Conservation (phyloP, 1,139 yeast genomes). For the Diutina mesorugosa region DNA sequence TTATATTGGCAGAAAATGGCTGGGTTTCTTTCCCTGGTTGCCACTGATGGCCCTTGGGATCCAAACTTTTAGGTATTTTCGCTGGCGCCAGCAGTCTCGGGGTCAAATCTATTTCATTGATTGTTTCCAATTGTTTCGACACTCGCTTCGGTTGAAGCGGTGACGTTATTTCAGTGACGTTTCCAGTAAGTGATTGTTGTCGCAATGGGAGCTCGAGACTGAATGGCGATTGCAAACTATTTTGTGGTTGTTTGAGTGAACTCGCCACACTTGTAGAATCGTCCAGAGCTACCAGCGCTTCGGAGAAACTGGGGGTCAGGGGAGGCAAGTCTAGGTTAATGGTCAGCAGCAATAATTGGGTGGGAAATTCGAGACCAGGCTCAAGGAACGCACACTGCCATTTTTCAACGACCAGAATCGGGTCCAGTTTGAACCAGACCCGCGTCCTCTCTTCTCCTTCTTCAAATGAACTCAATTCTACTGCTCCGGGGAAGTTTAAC, state of each 20-base stretch:
- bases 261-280: not conserved
- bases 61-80: not conserved
- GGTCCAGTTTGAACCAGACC: not conserved
- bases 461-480: not conserved
- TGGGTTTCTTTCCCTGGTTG: not conserved
- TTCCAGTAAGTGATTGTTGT: not conserved
- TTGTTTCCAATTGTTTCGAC: not conserved
- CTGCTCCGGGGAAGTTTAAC: not conserved
- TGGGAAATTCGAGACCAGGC: not conserved
- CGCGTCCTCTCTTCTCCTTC: not conserved
- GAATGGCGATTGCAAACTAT: not conserved
- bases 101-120: not conserved
- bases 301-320: not conserved
- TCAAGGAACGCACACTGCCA: slow-evolving; percentile 2
- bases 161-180: not conserved
- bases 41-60: not conserved
- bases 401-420: not conserved
- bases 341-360: slow-evolving; percentile 1
- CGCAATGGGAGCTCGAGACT: not conserved
- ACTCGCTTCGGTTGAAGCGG: not conserved
- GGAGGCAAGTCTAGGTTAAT: not conserved
- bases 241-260: not conserved
- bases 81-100: not conserved
- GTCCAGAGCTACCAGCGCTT: not conserved
- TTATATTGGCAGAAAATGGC: not conserved